These are phyloP conservation scores for Aurifilum marmelostoma DNA, from an alignment of 2,329 filamentous ascomycete genomes.

Conservation along the genomic window DNA sequence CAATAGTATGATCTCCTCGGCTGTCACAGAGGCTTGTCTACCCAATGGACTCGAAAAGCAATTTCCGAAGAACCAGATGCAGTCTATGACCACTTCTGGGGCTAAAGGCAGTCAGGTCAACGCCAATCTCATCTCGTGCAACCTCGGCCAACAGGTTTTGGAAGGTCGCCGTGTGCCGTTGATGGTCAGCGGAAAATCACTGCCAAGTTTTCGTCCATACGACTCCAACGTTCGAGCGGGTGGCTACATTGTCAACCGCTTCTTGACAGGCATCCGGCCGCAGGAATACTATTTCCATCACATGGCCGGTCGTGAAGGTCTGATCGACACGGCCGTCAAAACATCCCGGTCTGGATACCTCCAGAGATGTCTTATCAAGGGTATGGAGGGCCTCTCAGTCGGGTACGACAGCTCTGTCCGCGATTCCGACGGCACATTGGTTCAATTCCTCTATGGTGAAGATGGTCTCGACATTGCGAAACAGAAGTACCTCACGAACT, in stretches of 20 bases:
- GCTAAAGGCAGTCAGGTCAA: constrained; percentile 94
- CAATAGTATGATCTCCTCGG: constrained; percentile 72
- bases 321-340: constrained; percentile 99
- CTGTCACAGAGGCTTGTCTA: constrained; percentile 77
- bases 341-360: constrained; percentile 96
- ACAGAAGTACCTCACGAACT: constrained; percentile 87
- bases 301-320: constrained; percentile 97
- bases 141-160: constrained; percentile 93
- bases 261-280: constrained; percentile 95
- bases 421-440: constrained; percentile 87
- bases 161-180: constrained; percentile 93
- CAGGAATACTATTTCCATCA: constrained; percentile 99
- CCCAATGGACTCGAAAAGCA: constrained; percentile 83
- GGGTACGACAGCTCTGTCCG: constrained; percentile 94
- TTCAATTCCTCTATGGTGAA: constrained; percentile 96
- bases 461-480: constrained; percentile 94
- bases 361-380: constrained; percentile 96
- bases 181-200: constrained; percentile 96
- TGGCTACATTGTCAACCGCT: constrained; percentile 92
- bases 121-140: constrained; percentile 96
- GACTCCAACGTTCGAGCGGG: constrained; percentile 88
- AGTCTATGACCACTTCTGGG: constrained; percentile 95
- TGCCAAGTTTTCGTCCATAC: constrained; percentile 91
- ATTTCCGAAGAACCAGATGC: constrained; percentile 98
- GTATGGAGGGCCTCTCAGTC: constrained; percentile 92